Percentiles rank a stretch among this genome's conserved stretches.
Evolutionary conservation across 768 basidiomycete genomes (phyloP).

Genomic region (Coprinellus aureogranulatus): DNA sequence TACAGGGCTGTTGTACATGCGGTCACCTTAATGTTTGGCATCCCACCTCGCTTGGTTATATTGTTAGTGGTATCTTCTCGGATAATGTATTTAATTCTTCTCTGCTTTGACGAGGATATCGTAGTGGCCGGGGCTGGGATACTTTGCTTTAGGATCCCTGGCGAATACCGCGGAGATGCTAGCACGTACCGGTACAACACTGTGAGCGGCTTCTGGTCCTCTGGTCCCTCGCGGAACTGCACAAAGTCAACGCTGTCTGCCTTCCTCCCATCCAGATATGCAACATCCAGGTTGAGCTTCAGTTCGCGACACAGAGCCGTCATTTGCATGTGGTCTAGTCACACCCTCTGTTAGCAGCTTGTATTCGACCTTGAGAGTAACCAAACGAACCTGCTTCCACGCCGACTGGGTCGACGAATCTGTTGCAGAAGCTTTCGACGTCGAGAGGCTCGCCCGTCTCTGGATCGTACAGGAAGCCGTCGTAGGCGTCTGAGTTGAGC

Average conservation of each 20-base stretch:
- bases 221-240: slow-evolving; percentile 52
- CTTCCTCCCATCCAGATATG: slow-evolving; percentile 73
- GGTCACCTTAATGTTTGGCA: no score
- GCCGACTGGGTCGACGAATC: slow-evolving; percentile 73
- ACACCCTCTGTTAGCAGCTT: no score
- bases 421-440: slow-evolving; percentile 67
- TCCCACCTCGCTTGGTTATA: neutral
- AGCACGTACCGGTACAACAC: slow-evolving; percentile 67
- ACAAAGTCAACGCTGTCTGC: slow-evolving; percentile 64
- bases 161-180: neutral
- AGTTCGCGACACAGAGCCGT: slow-evolving; percentile 71
- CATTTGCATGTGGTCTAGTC: slow-evolving; percentile 76
- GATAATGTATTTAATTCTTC: neutral
- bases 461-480: slow-evolving; percentile 74
- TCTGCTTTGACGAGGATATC: slow-evolving; percentile 54
- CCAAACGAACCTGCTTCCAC: slow-evolving; percentile 72
- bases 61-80: neutral
- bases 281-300: slow-evolving; percentile 64
- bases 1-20: no score
- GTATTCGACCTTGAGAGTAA: no score
- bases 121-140: slow-evolving; percentile 78
- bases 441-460: slow-evolving; percentile 60
- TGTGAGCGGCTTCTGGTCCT: slow-evolving; percentile 52
- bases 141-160: slow-evolving; percentile 1
- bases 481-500: slow-evolving; percentile 55